phyloP scores from a whole-genome alignment of 1,284 basidiomycete species.

The Leccinum angustisporum region DNA sequence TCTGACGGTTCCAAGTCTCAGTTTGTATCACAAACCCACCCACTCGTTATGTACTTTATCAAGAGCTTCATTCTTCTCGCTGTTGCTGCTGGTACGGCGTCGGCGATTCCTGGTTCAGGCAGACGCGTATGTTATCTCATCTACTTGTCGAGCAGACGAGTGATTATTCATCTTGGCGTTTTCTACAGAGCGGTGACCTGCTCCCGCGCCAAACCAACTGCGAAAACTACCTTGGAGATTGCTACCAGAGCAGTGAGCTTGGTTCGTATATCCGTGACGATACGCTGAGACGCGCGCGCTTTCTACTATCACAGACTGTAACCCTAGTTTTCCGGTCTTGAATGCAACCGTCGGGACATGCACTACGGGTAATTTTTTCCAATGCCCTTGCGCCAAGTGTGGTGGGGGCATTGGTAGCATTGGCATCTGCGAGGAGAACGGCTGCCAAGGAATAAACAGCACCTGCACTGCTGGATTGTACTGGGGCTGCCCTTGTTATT shows the following conservation, averaged over 20 bases:
- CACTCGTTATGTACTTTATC: neutral
- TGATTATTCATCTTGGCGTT: neutral
- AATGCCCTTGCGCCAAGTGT: conserved; percentile 2
- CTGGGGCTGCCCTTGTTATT: conserved; percentile 6
- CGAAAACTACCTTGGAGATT: neutral
- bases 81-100: neutral
- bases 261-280: neutral
- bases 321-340: neutral
- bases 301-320: neutral
- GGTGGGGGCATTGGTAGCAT: neutral
- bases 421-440: neutral
- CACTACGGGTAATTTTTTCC: neutral
- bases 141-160: neutral
- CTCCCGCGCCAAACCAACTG: neutral
- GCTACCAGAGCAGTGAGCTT: neutral
- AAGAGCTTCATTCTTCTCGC: neutral
- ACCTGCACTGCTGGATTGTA: neutral
- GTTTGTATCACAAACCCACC: neutral
- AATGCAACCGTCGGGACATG: neutral
- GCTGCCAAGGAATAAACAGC: neutral
- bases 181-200: neutral
- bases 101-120: neutral
- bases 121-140: neutral
- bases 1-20: neutral
- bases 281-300: neutral